Base-by-base conservation (phyloP, 2,329 filamentous ascomycete genomes). In the Clonostachys sp. region DNA sequence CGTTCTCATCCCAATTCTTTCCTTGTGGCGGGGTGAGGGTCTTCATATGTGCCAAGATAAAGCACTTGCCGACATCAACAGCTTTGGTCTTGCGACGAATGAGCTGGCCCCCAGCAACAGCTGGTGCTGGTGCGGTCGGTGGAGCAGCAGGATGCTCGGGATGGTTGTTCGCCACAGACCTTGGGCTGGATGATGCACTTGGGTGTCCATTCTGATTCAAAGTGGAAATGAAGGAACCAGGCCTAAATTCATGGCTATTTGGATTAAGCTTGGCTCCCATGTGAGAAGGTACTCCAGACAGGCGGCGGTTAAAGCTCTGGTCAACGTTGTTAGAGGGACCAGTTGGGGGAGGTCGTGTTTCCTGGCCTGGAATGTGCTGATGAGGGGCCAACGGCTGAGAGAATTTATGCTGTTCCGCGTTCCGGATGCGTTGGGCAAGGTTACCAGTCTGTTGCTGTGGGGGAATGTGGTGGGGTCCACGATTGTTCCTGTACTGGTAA, bases 211-310 rank as follows among this genome's bases (percentile, higher is more conserved):
- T 88, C 6, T 88, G 92, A 55, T 84, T 92, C 68, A 99, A 97
- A 2, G 86, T 77, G 41, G 81, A 79, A 1, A 91, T 91, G 51
- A 86, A 86, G 5, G 89, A 84, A 57, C 86, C 95, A 16, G 92
- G 94, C 53, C 87, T 84, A 68, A 96, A 97, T 59, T 96, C 91
- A 60, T 80, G 75, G 55, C 75, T 84, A 57, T 81, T 83, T 7
- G 82, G 82, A 52, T 86, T 86, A 55, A 86, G 61, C 63, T 83
- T 82, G 42, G 71, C 72, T 5, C 71, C 70, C 57, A 80, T 68
- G 45, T 78, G 78, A 41, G 68, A 68, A 12, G 73, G 68, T n/a
- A 75, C 63, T 44, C 70, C 73, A 51, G 74, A 77, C 42, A 77
- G 58, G 42, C 82, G 72, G 57, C 78, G 71, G 59, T 74, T 67